A percentile compares a stretch with the other conserved stretches of the same genome.
Evolutionary conservation across 805 yeast species (phyloP).

Genomic region (Candida berthetii): DNA sequence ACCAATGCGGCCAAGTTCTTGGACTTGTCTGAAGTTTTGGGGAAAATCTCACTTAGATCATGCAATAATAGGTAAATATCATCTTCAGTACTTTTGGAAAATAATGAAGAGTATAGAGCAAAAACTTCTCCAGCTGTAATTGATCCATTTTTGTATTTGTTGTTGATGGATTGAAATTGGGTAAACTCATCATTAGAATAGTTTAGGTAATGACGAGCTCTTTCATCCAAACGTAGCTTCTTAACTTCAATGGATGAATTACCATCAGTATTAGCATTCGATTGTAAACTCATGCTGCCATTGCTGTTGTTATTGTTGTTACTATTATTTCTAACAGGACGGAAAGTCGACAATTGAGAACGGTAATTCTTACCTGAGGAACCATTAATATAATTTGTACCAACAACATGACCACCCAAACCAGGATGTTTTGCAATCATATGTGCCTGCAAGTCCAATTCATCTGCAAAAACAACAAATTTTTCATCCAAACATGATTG

Average conservation of each 20-base stretch:
- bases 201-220: constrained; percentile 75
- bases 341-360: constrained; percentile 60
- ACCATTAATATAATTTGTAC: constrained; percentile 27
- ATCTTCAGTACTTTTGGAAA: constrained; percentile 30
- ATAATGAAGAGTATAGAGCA: constrained; percentile 40
- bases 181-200: constrained; percentile 41
- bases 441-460: constrained; percentile 82
- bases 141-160: constrained; percentile 36
- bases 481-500: constrained; percentile 79
- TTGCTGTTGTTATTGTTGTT: constrained; percentile 11
- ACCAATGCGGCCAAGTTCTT: constrained; percentile 27
- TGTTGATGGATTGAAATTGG: constrained; percentile 44
- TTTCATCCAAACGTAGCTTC: constrained; percentile 64
- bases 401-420: constrained; percentile 38
- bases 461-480: constrained; percentile 88
- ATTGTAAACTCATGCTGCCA: neutral
- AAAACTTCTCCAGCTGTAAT: constrained; percentile 44
- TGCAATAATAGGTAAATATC: constrained; percentile 53
- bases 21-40: constrained; percentile 37
- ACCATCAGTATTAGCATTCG: constrained; percentile 15
- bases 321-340: constrained; percentile 14
- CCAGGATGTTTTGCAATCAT: constrained; percentile 66
- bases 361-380: constrained; percentile 26
- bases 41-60: constrained; percentile 55
- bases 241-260: constrained; percentile 38